Conservation (phyloP, 2,329 filamentous ascomycete species). For the Knufia petricola region DNA sequence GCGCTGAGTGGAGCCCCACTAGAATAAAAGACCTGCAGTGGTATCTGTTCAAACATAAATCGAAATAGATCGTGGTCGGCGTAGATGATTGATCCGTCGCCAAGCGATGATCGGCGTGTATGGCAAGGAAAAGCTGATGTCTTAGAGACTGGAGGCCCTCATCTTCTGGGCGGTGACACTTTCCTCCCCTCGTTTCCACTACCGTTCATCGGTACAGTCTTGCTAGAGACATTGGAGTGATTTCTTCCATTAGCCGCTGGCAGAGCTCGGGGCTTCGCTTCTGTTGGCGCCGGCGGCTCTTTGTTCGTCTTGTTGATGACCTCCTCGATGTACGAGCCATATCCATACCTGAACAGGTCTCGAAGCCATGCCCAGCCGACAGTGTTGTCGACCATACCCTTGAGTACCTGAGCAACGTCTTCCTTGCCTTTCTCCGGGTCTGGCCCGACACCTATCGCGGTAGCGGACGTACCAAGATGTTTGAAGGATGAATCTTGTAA, state of each 20-base stretch:
- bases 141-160: not conserved
- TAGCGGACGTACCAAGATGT: constrained; percentile 26
- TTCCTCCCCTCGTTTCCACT: constrained; percentile 8
- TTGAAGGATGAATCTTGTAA: constrained; percentile 61
- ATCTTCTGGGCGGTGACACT: constrained; percentile 2
- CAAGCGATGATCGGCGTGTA: not conserved
- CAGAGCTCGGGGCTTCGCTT: not conserved
- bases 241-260: not conserved
- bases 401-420: constrained; percentile 73
- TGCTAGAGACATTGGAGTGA: not conserved
- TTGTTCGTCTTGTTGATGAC: constrained; percentile 28
- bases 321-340: constrained; percentile 75
- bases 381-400: constrained; percentile 60
- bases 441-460: constrained; percentile 44
- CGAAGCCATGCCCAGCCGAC: constrained; percentile 65
- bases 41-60: constrained; percentile 6
- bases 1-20: not conserved
- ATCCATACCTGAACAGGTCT: constrained; percentile 75
- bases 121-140: not conserved
- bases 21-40: not conserved
- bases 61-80: not conserved
- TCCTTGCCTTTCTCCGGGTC: constrained; percentile 47
- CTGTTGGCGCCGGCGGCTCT: constrained; percentile 2
- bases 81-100: not conserved
- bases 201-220: not conserved